Evolutionary conservation across 2,329 filamentous ascomycete genomes (phyloP).

Genomic region (Hypocreales sp.): DNA sequence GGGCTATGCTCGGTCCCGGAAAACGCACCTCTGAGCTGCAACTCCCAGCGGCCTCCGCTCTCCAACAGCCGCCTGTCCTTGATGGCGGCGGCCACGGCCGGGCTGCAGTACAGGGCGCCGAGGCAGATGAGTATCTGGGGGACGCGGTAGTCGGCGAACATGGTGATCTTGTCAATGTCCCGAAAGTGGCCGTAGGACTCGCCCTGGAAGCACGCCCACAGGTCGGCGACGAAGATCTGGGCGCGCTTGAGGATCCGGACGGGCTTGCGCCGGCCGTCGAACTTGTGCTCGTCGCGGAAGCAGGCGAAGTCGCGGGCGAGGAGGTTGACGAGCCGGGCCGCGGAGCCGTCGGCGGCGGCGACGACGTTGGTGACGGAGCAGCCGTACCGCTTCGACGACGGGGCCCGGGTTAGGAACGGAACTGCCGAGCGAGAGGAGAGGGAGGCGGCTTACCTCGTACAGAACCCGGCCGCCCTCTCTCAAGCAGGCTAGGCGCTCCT

Average conservation of each 20-base stretch:
- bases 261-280: conserved; percentile 50
- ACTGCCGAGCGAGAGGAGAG: too few species aligned
- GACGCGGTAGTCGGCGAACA: conserved; percentile 96
- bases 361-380: conserved; percentile 63
- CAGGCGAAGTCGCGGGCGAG: conserved; percentile 69
- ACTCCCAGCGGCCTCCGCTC: conserved; percentile 62
- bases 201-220: conserved; percentile 92
- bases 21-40: conserved; percentile 62
- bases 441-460: conserved; percentile 43
- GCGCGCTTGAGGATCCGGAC: conserved; percentile 85
- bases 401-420: neutral
- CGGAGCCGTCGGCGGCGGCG: conserved; percentile 58
- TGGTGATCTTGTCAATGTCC: conserved; percentile 91
- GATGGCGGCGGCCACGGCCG: conserved; percentile 58
- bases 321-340: conserved; percentile 72
- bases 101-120: conserved; percentile 73
- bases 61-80: conserved; percentile 47
- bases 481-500: conserved; percentile 63
- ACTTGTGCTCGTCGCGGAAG: conserved; percentile 69
- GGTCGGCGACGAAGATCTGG: conserved; percentile 87
- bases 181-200: conserved; percentile 63
- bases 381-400: conserved; percentile 61
- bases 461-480: conserved; percentile 72
- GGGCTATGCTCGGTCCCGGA: too few species aligned
- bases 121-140: conserved; percentile 82